These are phyloP conservation scores for Pseudogymnoascus sp. DNA, from an alignment of 2,329 filamentous ascomycete species.

Conservation along the genomic window DNA sequence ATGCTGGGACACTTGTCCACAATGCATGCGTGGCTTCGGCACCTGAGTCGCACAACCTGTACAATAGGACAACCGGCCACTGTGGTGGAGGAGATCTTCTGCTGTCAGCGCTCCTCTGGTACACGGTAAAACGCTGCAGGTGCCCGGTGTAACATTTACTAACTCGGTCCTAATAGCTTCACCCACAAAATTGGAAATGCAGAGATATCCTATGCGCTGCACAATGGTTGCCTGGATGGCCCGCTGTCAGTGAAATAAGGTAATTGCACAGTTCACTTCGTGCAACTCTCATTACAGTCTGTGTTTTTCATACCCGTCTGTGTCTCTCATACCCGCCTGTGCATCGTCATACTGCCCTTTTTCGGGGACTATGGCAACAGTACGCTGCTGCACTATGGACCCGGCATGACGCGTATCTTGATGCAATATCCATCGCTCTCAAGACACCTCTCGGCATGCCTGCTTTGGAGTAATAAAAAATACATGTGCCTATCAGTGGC, in stretches of 20 bases:
- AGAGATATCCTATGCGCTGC: background rate
- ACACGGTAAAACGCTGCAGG: background rate
- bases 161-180: background rate
- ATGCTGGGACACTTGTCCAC: background rate
- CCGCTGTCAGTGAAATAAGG: constrained; percentile 6
- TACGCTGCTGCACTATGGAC: background rate
- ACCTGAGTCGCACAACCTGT: background rate
- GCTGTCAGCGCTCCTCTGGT: background rate
- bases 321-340: constrained; percentile 2
- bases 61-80: background rate
- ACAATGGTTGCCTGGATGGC: background rate
- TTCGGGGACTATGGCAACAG: constrained; percentile 1
- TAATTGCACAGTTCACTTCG: background rate
- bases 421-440: background rate
- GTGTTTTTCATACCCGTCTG: background rate
- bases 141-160: background rate
- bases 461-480: background rate
- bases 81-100: background rate
- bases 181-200: background rate
- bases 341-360: constrained; percentile 2
- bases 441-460: background rate
- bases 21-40: constrained; percentile 6
- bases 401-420: background rate
- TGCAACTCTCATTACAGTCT: constrained; percentile 2
- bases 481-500: background rate